Percentiles rank a stretch among this genome's conserved stretches.
Evolutionary conservation across 352 stramenopile species (phyloP).

Genomic region (Pythium aristosporum): DNA sequence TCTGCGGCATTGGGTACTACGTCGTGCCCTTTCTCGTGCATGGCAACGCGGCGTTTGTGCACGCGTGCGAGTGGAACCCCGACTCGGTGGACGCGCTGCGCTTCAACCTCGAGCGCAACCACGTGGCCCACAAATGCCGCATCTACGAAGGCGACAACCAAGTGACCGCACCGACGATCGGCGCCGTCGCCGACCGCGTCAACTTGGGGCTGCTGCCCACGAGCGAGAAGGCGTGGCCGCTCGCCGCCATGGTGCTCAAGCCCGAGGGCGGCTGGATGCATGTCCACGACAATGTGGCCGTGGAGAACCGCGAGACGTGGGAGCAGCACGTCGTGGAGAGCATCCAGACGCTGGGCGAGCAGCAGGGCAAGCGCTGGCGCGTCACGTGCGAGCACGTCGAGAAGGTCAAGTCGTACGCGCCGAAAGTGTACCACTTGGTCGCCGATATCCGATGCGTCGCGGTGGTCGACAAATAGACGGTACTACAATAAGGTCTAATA

Average conservation of each 20-base stretch:
- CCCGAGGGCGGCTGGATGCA: slow-evolving; percentile 91
- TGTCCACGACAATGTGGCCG: slow-evolving; percentile 94
- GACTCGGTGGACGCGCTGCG: slow-evolving; percentile 89
- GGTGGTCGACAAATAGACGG: slow-evolving; percentile 11
- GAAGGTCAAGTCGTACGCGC: slow-evolving; percentile 92
- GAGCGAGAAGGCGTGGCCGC: slow-evolving; percentile 92
- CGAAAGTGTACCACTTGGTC: slow-evolving; percentile 89
- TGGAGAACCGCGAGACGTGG: slow-evolving; percentile 82
- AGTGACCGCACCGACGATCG: slow-evolving; percentile 61
- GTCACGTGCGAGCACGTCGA: slow-evolving; percentile 88
- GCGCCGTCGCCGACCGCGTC: slow-evolving; percentile 89
- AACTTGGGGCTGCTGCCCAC: slow-evolving; percentile 94
- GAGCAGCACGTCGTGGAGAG: slow-evolving; percentile 56
- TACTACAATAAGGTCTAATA: background rate
- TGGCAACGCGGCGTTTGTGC: slow-evolving; percentile 86
- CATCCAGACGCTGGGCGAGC: slow-evolving; percentile 45
- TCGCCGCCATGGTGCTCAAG: slow-evolving; percentile 91
- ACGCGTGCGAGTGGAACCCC: slow-evolving; percentile 96
- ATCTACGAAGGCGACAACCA: slow-evolving; percentile 92
- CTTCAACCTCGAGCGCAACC: slow-evolving; percentile 92
- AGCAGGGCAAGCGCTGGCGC: slow-evolving; percentile 56
- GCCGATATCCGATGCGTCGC: slow-evolving; percentile 52
- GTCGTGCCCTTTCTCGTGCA: slow-evolving; percentile 94
- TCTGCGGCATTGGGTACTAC: slow-evolving; percentile 98
- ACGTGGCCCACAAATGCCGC: slow-evolving; percentile 74